A percentile compares a stretch with the other conserved stretches of the same genome.
Evolutionary conservation across 345 rosid genomes (phyloP).

Genomic region (Eucalyptus cloeziana): DNA sequence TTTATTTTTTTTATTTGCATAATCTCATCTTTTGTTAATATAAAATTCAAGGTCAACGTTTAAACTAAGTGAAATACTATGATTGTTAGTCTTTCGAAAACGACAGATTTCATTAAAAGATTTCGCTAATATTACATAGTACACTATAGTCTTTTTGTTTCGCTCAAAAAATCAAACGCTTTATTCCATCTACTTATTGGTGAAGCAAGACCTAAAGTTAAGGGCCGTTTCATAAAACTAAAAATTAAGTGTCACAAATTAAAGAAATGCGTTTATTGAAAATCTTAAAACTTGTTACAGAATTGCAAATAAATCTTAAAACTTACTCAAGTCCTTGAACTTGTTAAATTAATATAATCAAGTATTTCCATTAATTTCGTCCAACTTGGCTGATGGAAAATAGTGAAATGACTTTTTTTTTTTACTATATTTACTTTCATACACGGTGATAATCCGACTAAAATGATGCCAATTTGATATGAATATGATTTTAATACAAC

Average conservation of each 20-base stretch:
- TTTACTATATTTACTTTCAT: accelerated
- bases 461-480: accelerated
- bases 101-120: background rate
- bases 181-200: background rate
- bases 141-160: background rate
- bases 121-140: background rate
- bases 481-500: background rate
- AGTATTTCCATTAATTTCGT: accelerated
- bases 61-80: background rate
- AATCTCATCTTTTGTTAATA: background rate
- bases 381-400: accelerated
- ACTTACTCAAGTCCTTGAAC: accelerated
- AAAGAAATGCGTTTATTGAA: too few relatives aligned
- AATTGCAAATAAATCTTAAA: too few relatives aligned
- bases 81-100: background rate
- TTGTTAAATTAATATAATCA: too few relatives aligned
- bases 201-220: background rate
- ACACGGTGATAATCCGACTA: accelerated
- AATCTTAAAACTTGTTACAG: too few relatives aligned
- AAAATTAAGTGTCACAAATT: too few relatives aligned
- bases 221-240: too few relatives aligned
- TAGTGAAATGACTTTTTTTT: too few relatives aligned
- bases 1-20: background rate
- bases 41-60: background rate
- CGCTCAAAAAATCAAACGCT: background rate